Percentiles rank a stretch among this genome's conserved stretches.
Evolutionary conservation across 441 rosid genomes (phyloP).

Genomic region (Raphanus hybrid): DNA sequence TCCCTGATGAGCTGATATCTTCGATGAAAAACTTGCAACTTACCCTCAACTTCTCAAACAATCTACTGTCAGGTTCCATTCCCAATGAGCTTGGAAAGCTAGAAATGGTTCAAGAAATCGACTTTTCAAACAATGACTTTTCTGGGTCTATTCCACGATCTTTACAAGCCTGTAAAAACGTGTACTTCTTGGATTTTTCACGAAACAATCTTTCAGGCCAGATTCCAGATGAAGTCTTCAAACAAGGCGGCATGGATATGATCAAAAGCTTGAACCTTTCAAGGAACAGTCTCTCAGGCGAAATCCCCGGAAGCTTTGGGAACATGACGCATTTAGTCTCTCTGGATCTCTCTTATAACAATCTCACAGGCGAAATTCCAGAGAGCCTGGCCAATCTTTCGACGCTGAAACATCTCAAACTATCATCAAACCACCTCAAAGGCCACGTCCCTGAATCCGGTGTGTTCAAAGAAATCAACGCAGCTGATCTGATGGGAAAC

Average conservation of each 20-base stretch:
- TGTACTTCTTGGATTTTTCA: slow-evolving; percentile 74
- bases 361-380: slow-evolving; percentile 71
- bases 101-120: slow-evolving; percentile 74
- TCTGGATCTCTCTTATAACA: slow-evolving; percentile 74
- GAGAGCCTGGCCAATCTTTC: slow-evolving; percentile 61
- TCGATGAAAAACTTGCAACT: slow-evolving; percentile 59
- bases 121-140: slow-evolving; percentile 72
- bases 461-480: slow-evolving; percentile 57
- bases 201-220: slow-evolving; percentile 66
- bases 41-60: slow-evolving; percentile 71
- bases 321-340: slow-evolving; percentile 55
- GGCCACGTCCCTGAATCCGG: slow-evolving; percentile 75
- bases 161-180: slow-evolving; percentile 65
- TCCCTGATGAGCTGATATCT: slow-evolving; percentile 52
- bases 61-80: slow-evolving; percentile 59
- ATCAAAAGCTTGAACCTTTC: slow-evolving; percentile 70
- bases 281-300: slow-evolving; percentile 60
- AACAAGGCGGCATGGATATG: slow-evolving; percentile 41
- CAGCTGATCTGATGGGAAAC: slow-evolving; percentile 63
- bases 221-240: slow-evolving; percentile 53
- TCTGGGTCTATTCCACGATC: slow-evolving; percentile 68
- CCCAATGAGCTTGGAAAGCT: slow-evolving; percentile 74
- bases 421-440: slow-evolving; percentile 72
- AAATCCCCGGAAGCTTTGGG: slow-evolving; percentile 54
- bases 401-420: slow-evolving; percentile 60